Evolutionary conservation across 2,329 filamentous ascomycete genomes (phyloP), one percentile per base, ranked within the genome.

Genomic region (Elsinoe arachidis): DNA sequence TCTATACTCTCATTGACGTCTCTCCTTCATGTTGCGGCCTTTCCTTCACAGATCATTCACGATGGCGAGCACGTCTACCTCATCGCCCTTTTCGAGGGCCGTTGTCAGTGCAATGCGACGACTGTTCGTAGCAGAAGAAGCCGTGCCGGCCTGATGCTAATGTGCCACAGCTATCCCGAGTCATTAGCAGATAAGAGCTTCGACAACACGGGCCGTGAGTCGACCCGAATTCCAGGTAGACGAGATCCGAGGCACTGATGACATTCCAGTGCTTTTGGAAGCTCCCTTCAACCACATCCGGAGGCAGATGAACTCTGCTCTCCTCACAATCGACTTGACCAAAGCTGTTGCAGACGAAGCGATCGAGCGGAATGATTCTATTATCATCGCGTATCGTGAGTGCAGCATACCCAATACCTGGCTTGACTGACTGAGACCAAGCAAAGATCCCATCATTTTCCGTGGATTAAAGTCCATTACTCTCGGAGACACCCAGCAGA

Each of bases 401-500:
- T 70, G 33, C 6, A 9, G 39, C 10, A n/a, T 14, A 47, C 15
- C 33, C 57, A 33, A 35, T 19, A 1, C 15, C 19, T 55, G 14
- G 19, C 15, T 14, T 26, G 7, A 44, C 66, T 69, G 64, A 69
- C 61, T 60, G 43, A 60, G 61, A 57, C 63, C 60, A 68, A 69
- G 63, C 56, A 60, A 64, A 95, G 89, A 99, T 73, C 93, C 93
- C 19, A 93, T 97, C 69, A 97, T 99, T 69, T 99, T 99, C 78
- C 84, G 88, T 51, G 88, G 88, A 55, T 79, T 99, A 64, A 99
- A 96, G 74, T 86, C 88, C 62, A 77, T 99, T 68, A 95, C 89
- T 34, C 81, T 90, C 49, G 80, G 80, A 61, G 88, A 99, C 68
- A 81, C 89, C 9, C 93, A 97, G 71, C 93, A 99, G 69, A 81